Base-by-base conservation (phyloP, 1,284 basidiomycete genomes). In the Heterobasidion occidentale region DNA sequence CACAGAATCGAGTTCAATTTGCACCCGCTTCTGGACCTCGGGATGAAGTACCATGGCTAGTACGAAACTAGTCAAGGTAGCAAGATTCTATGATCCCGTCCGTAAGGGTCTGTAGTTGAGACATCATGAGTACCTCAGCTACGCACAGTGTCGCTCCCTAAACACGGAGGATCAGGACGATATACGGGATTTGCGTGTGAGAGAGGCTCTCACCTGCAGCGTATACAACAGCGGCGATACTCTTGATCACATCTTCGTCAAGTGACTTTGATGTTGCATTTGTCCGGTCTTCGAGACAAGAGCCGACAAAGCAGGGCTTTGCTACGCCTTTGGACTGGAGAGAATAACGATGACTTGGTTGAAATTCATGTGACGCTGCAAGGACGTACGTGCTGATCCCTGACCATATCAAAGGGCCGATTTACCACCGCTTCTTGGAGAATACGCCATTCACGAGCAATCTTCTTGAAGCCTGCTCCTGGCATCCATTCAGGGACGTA, bases 31-130 rank as follows among this genome's bases (percentile, higher is more conserved):
- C 56, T 74, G 74, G 5, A 67, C 67, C 17, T 73, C 64, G 1
- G 75, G 75, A 53, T 73, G 65, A 15, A 75, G 63, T 44, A 69
- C 65, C 74, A 75, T 74, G 12, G 70, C 71, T 35, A 76, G 58
- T 35, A 74, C 55, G 46, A 75, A 75, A 3, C 72, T 69, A 17
- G 70, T 68, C 57, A 77, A 62, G 0, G 70, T 68, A 11, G 77
- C 72, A 36, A 75, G 71, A 2, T 70, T 79, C 73, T 78, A 44
- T 7, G 51, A 54, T 52, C 46, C 38, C 51, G 34, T 53, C 20
- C 15, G 51, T 54, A 34, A 56, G 47, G 46, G 44, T 52, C 1
- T 44, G 34, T 12, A 46, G n/a, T n/a, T 53, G 12, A 45, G 33
- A 20, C 9, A 33, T 9, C n/a, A 38, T 53, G 12, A 5, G n/a